These are phyloP conservation scores for Fistulina hepatica DNA, from an alignment of 1,284 basidiomycete genomes.

Conservation along the genomic window DNA sequence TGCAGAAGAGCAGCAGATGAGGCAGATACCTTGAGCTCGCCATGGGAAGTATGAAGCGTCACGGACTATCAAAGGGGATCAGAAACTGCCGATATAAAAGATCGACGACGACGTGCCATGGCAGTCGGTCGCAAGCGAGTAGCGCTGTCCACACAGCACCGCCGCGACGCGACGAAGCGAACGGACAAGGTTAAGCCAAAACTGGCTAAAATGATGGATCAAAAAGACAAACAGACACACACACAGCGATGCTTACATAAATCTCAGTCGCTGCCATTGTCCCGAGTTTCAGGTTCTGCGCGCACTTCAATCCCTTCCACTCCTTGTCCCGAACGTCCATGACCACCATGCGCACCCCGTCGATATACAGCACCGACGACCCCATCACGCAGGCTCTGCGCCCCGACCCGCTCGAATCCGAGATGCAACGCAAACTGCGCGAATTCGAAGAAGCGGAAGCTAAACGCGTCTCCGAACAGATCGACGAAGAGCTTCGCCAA, in stretches of 20 bases:
- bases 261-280: no score
- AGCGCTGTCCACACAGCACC: no score
- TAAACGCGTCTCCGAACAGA: conserved; percentile 61
- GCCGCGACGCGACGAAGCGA: no score
- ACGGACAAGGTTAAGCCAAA: no score
- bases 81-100: no score
- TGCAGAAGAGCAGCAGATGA: conserved; percentile 1
- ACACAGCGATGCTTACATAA: no score
- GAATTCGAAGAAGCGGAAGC: conserved; percentile 60
- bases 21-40: conserved; percentile 78
- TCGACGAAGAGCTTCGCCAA: conserved; percentile 64
- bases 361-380: conserved; percentile 61
- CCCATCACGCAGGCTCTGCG: conserved; percentile 59
- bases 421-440: conserved; percentile 45
- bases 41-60: conserved; percentile 87
- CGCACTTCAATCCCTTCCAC: conserved; percentile 13
- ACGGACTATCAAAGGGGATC: no score
- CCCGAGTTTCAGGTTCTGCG: no score
- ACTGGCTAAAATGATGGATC: no score
- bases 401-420: conserved; percentile 57
- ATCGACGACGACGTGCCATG: no score
- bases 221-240: no score
- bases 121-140: no score
- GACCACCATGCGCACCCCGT: conserved; percentile 48
- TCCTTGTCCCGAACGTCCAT: conserved; percentile 25